These are phyloP conservation scores for Populus davidiana DNA, from an alignment of 345 rosid species.

Conservation along the genomic window DNA sequence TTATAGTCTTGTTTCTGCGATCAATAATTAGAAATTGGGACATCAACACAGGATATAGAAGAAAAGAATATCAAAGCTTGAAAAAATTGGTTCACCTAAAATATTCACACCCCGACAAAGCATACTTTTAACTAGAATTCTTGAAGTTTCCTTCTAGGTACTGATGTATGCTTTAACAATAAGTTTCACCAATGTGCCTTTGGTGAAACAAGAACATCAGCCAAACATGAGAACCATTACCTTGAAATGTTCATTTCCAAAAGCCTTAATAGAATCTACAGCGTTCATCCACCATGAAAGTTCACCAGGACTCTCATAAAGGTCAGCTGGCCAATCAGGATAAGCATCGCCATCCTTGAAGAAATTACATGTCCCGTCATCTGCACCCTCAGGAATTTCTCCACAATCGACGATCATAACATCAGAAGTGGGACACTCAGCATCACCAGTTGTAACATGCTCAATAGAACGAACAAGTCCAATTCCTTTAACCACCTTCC, in stretches of 20 bases:
- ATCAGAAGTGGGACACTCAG: slow-evolving; percentile 52
- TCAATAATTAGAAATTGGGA: background rate
- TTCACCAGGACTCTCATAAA: slow-evolving; percentile 52
- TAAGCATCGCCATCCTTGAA: slow-evolving; percentile 85
- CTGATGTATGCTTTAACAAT: background rate
- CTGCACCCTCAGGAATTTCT: slow-evolving; percentile 66
- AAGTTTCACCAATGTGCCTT: background rate
- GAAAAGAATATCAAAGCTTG: background rate
- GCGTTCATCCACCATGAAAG: slow-evolving; percentile 93
- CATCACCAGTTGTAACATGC: slow-evolving; percentile 55
- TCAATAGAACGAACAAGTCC: slow-evolving; percentile 88
- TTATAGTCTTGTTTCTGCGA: slow-evolving; percentile 77
- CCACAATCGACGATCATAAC: slow-evolving; percentile 73
- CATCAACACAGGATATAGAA: background rate
- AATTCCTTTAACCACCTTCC: slow-evolving; percentile 84
- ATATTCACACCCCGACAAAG: background rate
- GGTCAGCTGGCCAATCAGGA: slow-evolving; percentile 96
- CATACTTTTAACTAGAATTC: background rate
- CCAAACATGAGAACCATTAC: slow-evolving; percentile 23
- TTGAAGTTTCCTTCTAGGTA: background rate
- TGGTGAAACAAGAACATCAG: background rate
- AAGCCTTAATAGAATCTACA: slow-evolving; percentile 64
- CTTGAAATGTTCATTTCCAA: slow-evolving; percentile 77
- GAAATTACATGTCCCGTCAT: slow-evolving; percentile 74
- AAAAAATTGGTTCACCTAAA: background rate